phyloP scores from a whole-genome alignment of 345 rosid genomes.

The Aquilaria sinensis region DNA sequence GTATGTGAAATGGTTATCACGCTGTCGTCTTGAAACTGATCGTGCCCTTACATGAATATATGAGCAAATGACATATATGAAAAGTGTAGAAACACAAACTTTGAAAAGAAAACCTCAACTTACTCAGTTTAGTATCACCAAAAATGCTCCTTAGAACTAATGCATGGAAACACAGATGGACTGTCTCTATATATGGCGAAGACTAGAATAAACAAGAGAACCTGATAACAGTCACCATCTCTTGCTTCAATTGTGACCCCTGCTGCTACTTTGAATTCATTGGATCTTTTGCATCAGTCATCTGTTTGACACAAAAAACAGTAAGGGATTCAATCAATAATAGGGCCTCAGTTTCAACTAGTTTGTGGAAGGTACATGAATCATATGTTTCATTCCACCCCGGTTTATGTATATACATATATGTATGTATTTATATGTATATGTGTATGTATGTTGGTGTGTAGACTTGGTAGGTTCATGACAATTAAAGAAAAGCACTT shows the following conservation, averaged over 20 bases:
- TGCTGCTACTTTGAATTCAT: conserved; percentile 57
- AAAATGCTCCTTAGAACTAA: background rate
- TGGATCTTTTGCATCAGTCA: conserved; percentile 88
- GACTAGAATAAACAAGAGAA: conserved; percentile 19
- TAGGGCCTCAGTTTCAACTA: too few relatives aligned
- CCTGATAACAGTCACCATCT: conserved; percentile 95
- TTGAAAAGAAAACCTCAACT: background rate
- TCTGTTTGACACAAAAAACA: conserved; percentile 22
- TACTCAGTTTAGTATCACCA: background rate
- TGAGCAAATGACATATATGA: background rate
- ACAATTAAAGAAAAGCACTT: background rate
- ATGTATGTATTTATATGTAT: too few relatives aligned
- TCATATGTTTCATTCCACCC: background rate
- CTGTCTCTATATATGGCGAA: background rate
- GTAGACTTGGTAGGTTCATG: background rate
- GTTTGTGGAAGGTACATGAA: too few relatives aligned
- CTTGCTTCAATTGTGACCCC: conserved; percentile 97
- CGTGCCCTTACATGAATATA: background rate
- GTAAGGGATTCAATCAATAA: background rate
- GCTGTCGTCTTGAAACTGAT: background rate
- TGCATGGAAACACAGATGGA: background rate
- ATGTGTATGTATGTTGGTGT: too few relatives aligned
- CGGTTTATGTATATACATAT: too few relatives aligned
- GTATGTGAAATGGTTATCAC: background rate
- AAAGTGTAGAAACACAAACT: background rate